Base-by-base conservation (phyloP, 306 rosid genomes). In the Gillenia trifoliata region DNA sequence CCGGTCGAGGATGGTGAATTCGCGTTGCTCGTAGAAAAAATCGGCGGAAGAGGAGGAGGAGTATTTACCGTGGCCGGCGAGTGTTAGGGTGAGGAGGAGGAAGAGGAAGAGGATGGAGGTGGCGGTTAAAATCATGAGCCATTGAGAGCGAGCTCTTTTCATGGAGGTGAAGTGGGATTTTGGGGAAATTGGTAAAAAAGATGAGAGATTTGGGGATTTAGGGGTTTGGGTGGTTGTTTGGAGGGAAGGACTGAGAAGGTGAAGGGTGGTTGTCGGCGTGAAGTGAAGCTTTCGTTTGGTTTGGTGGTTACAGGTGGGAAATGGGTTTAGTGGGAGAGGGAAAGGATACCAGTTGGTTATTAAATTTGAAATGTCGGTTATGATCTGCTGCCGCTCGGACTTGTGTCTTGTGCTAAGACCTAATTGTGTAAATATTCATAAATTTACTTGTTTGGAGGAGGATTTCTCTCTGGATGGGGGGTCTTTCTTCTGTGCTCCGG, bases 81-180 rank as follows among this genome's bases (percentile, higher is more conserved):
- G 10, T 60, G 84, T 52, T 6, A 83, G 17, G 13, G 76, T 16
- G 49, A 89, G 65, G 59, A 89, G 41, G 64, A 87, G 56, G 23
- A 84, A 15, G 49, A 85, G 78, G 40, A 74, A 76, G 62, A 93
- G 73, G 7, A 80, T 41, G 40, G 83, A 72, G 30, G 33, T 50
- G 8, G 71, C 47, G 55, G 71, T 69, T 13, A 83, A 68, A 22
- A 91, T 84, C 47, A 84, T 20, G 19, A 75, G 61, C 87, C 92
- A 90, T 89, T 80, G 71, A 73, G 63, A 26, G 73, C 86, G 88
- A 72, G 68, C 73, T 72, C 89, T 76, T 74, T 90, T 90, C 77
- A 72, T 72, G 40, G 66, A 16, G 54, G 52, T 15, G 8, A 30
- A 20, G 6, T 8, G 40, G 40, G 66, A 6, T 61, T 29, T 23